A percentile compares a stretch with the other conserved stretches of the same genome.
These are phyloP conservation scores for Entoloma clypeatum DNA, from an alignment of 1,284 basidiomycete genomes.

Conservation along the genomic window DNA sequence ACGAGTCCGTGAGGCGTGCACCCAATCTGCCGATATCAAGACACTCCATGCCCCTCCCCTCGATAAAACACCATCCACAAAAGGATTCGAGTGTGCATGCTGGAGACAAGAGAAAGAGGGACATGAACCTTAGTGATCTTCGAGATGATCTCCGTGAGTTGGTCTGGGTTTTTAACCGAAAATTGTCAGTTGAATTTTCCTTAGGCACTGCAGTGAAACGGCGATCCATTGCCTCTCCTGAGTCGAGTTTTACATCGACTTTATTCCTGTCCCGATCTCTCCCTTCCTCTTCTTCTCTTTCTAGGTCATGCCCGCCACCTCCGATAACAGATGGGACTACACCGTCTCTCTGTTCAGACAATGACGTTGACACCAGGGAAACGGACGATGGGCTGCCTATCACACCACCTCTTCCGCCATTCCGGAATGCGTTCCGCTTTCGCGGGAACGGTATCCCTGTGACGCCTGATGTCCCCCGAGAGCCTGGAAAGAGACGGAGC, in stretches of 20 bases:
- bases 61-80: not conserved
- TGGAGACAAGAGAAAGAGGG: conserved; percentile 36
- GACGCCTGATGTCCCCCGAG: conserved; percentile 8
- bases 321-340: conserved; percentile 38
- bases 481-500: conserved; percentile 19
- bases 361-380: conserved; percentile 42
- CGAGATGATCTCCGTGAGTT: conserved; percentile 29
- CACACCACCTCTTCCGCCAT: conserved; percentile 33
- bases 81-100: conserved; percentile 14
- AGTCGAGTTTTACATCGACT: conserved; percentile 22
- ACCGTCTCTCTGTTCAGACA: conserved; percentile 69
- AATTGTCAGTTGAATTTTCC: not conserved
- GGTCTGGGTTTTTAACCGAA: not conserved
- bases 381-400: conserved; percentile 45
- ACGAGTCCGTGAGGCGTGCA: conserved; percentile 1
- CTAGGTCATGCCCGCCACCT: conserved; percentile 21
- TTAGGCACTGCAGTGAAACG: conserved; percentile 28
- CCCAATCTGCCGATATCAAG: not conserved
- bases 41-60: not conserved
- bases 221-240: conserved; percentile 27
- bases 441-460: conserved; percentile 30
- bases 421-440: conserved; percentile 25
- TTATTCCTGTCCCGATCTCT: conserved; percentile 11
- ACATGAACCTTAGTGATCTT: conserved; percentile 17
- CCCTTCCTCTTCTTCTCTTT: conserved; percentile 4